These are phyloP conservation scores for Trypanosoma scelopori DNA, from an alignment of 208 protist species.

Conservation along the genomic window DNA sequence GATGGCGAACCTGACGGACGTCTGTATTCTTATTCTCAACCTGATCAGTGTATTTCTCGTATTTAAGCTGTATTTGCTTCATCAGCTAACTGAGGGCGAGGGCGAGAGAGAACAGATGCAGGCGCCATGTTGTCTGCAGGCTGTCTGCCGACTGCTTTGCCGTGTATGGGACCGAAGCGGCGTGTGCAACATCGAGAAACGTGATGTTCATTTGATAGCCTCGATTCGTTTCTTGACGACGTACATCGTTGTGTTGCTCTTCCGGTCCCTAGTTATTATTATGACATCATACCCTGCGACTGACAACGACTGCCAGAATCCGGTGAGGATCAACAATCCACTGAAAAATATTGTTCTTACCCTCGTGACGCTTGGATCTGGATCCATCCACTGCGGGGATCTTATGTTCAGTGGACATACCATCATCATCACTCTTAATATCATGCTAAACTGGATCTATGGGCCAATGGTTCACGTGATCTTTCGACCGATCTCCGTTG, in stretches of 20 bases:
- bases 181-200: slow-evolving; percentile 1
- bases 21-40: slow-evolving; percentile 61
- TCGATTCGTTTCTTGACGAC: slow-evolving; percentile 70
- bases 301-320: slow-evolving; percentile 80
- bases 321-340: slow-evolving; percentile 53
- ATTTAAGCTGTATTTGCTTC: slow-evolving; percentile 73
- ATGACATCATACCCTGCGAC: slow-evolving; percentile 83
- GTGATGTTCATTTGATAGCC: slow-evolving; percentile 43
- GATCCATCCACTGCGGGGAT: slow-evolving; percentile 87
- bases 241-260: slow-evolving; percentile 66
- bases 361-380: slow-evolving; percentile 73
- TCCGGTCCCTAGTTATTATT: slow-evolving; percentile 67
- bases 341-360: slow-evolving; percentile 78
- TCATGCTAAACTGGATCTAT: slow-evolving; percentile 63
- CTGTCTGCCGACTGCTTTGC: slow-evolving; percentile 42
- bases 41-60: slow-evolving; percentile 34
- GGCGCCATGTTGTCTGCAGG: no score
- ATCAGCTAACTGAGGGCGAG: slow-evolving; percentile 30
- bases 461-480: slow-evolving; percentile 53
- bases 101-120: no score
- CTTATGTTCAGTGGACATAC: slow-evolving; percentile 91
- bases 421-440: slow-evolving; percentile 69
- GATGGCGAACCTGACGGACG: slow-evolving; percentile 51
- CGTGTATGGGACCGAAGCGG: slow-evolving; percentile 33
- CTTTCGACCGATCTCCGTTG: slow-evolving; percentile 15